Conservation (phyloP, 2,329 filamentous ascomycete species). For the Hypoxylon sp. region DNA sequence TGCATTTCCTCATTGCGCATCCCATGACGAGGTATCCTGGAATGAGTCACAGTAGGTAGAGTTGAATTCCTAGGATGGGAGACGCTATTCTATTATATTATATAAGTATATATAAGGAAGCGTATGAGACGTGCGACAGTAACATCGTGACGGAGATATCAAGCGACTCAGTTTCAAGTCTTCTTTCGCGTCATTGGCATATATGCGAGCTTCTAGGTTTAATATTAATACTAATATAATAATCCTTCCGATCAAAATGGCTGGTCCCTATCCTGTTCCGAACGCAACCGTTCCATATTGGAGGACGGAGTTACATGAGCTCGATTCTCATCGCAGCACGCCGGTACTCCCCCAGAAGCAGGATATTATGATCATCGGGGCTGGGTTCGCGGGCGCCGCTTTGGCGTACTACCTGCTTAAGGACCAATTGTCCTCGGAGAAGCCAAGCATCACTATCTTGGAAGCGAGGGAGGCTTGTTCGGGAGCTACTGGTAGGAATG, state of each 20-base stretch:
- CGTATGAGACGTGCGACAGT: neutral
- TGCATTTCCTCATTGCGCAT: slow-evolving; percentile 22
- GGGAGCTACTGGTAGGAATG: slow-evolving; percentile 51
- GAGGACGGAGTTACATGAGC: slow-evolving; percentile 66
- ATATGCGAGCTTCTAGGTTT: slow-evolving; percentile 3
- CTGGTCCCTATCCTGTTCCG: slow-evolving; percentile 46
- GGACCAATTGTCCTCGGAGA: slow-evolving; percentile 48
- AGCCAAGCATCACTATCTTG: slow-evolving; percentile 48
- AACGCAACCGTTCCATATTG: slow-evolving; percentile 65
- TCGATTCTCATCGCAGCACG: slow-evolving; percentile 67
- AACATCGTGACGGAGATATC: neutral
- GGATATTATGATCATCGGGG: slow-evolving; percentile 68
- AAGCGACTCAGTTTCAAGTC: neutral
- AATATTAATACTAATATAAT: slow-evolving; percentile 21
- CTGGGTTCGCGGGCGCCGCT: slow-evolving; percentile 67
- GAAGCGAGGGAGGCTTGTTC: slow-evolving; percentile 53
- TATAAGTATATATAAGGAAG: neutral
- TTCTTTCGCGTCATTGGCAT: neutral
- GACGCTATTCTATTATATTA: neutral
- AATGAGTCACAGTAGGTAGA: slow-evolving; percentile 25
- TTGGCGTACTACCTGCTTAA: slow-evolving; percentile 63
- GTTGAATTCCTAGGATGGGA: neutral
- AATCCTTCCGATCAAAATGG: slow-evolving; percentile 25
- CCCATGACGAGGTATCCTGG: slow-evolving; percentile 31
- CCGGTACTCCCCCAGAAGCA: slow-evolving; percentile 62